A percentile compares a stretch with the other conserved stretches of the same genome.
Evolutionary conservation across 805 yeast genomes (phyloP).

Genomic region (Sugiyamaella lignohabitans): DNA sequence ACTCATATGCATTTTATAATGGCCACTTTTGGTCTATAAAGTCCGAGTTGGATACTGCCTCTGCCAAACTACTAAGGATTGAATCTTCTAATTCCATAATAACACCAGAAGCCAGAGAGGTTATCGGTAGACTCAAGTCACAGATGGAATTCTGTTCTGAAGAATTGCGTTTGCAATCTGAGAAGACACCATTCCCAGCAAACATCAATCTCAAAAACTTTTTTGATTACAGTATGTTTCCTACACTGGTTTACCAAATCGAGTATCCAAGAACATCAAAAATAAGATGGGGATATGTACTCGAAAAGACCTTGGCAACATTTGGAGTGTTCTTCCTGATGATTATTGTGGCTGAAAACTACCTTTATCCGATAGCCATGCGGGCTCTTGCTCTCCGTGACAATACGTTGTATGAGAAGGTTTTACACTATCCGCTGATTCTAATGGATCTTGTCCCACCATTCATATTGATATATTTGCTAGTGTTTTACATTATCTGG

Average conservation of each 20-base stretch:
- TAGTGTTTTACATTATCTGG: conserved; percentile 89
- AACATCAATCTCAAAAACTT: conserved; percentile 62
- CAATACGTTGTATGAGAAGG: conserved; percentile 42
- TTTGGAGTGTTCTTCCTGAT: conserved; percentile 82
- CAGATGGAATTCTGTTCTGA: conserved; percentile 64
- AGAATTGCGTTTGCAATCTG: conserved; percentile 59
- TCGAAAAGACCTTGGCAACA: conserved; percentile 66
- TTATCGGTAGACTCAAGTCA: conserved; percentile 31
- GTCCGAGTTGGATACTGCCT: conserved; percentile 18
- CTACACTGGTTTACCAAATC: conserved; percentile 66
- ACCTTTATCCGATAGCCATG: conserved; percentile 66
- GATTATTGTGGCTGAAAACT: conserved; percentile 71
- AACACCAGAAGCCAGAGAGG: conserved; percentile 1
- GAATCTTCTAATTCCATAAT: conserved; percentile 5
- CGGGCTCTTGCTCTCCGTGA: conserved; percentile 49
- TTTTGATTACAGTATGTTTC: conserved; percentile 78
- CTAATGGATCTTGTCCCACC: conserved; percentile 73
- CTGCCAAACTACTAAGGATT: conserved; percentile 4
- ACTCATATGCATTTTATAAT: conserved; percentile 85
- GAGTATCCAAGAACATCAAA: conserved; percentile 69
- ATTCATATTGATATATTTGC: conserved; percentile 64
- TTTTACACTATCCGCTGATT: conserved; percentile 48
- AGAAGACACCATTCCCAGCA: conserved; percentile 51
- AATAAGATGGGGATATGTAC: conserved; percentile 64
- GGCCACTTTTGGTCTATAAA: conserved; percentile 60